Percentiles rank a stretch among this genome's conserved stretches.
These are phyloP conservation scores for Leonotis leonurus DNA, from an alignment of 257 asterid species.

Conservation along the genomic window DNA sequence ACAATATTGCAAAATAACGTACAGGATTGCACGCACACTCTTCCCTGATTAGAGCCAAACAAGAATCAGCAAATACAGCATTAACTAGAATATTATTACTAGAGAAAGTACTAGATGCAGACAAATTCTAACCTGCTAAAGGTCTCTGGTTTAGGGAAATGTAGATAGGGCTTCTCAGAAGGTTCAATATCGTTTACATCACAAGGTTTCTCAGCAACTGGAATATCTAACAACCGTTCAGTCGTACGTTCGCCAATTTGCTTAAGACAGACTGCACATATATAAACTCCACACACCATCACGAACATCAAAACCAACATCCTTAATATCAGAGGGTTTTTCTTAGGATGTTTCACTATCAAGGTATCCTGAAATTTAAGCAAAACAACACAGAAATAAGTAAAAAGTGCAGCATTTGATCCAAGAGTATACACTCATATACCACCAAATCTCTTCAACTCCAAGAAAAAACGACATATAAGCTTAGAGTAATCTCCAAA, in stretches of 20 bases:
- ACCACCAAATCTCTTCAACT: neutral
- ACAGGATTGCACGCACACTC: slow-evolving; percentile 88
- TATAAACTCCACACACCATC: slow-evolving; percentile 73
- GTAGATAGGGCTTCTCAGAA: slow-evolving; percentile 51
- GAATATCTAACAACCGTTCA: slow-evolving; percentile 27
- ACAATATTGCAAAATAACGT: slow-evolving; percentile 68
- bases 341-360: slow-evolving; percentile 51
- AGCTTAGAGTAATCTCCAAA: slow-evolving; percentile 9
- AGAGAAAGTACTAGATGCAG: neutral
- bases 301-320: slow-evolving; percentile 65
- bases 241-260: slow-evolving; percentile 40
- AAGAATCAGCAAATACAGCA: slow-evolving; percentile 11
- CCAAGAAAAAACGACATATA: neutral
- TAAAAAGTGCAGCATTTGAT: neutral
- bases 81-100: neutral
- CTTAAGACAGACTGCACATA: slow-evolving; percentile 66
- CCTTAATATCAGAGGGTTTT: slow-evolving; percentile 52
- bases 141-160: slow-evolving; percentile 74
- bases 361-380: slow-evolving; percentile 60
- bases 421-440: neutral
- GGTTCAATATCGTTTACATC: slow-evolving; percentile 37
- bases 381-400: slow-evolving; percentile 4
- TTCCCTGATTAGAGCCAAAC: slow-evolving; percentile 38
- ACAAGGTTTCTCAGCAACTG: slow-evolving; percentile 51
- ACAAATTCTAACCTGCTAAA: slow-evolving; percentile 51